phyloP scores from a whole-genome alignment of 1,284 basidiomycete genomes.

The Stygiomarasmius scandens region DNA sequence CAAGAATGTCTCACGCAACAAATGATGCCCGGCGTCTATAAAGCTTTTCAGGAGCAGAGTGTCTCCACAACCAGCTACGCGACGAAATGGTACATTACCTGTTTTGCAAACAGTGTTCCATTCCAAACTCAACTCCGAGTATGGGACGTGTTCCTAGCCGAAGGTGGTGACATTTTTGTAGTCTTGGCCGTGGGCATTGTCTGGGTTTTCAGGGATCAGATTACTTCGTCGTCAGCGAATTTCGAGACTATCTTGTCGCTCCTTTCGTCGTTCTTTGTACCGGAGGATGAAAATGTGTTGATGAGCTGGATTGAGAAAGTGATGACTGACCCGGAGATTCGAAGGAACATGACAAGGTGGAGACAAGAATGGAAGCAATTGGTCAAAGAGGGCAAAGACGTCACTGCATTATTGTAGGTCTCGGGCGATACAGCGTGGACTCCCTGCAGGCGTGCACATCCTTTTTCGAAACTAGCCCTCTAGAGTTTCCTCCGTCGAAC shows the following conservation, averaged over 20 bases:
- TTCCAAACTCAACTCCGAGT: conserved; percentile 93
- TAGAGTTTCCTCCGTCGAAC: no score
- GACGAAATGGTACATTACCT: conserved; percentile 99
- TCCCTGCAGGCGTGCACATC: no score
- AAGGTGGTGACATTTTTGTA: conserved; percentile 89
- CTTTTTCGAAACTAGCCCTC: no score
- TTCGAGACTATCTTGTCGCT: conserved; percentile 91
- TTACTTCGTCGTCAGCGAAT: conserved; percentile 74
- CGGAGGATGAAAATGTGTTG: conserved; percentile 83
- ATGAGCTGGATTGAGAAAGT: conserved; percentile 80
- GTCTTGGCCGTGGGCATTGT: conserved; percentile 85
- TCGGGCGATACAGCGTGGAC: no score
- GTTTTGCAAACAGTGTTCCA: conserved; percentile 94
- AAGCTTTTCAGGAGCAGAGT: conserved; percentile 82
- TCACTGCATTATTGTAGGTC: conserved; percentile 59
- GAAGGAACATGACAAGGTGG: conserved; percentile 72
- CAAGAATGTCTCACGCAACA: conserved; percentile 87
- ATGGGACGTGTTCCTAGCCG: conserved; percentile 93
- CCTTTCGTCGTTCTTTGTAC: conserved; percentile 89
- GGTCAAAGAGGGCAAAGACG: conserved; percentile 68
- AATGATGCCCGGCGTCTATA: conserved; percentile 88
- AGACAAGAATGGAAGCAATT: conserved; percentile 72
- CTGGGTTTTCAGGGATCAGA: conserved; percentile 86
- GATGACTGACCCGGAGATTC: conserved; percentile 70
- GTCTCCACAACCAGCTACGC: conserved; percentile 94